A percentile compares a stretch with the other conserved stretches of the same genome.
Conservation (phyloP, 2,329 filamentous ascomycete genomes). For the Penicillium sumatraense region DNA sequence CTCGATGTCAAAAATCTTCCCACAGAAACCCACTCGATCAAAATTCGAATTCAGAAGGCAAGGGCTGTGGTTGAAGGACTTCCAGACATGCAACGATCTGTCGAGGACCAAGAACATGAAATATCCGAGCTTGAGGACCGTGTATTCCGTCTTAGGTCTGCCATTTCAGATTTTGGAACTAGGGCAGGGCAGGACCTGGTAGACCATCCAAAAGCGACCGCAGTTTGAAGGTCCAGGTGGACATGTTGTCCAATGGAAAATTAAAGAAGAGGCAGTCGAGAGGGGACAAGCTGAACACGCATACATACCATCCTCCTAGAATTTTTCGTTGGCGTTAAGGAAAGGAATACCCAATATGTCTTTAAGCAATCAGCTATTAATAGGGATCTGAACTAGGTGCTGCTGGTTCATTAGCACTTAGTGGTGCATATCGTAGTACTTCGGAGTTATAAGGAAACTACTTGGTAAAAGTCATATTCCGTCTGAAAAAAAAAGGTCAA, state of each 20-base stretch:
- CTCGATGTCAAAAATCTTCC: conserved; percentile 77
- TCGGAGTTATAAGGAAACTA: conserved; percentile 13
- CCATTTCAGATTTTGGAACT: conserved; percentile 47
- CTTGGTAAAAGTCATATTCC: background rate
- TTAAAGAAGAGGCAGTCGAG: background rate
- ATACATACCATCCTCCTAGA: background rate
- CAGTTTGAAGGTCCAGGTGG: background rate
- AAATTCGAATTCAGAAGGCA: conserved; percentile 82
- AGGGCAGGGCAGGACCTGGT: conserved; percentile 28
- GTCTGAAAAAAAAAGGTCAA: background rate
- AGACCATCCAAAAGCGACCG: conserved; percentile 5
- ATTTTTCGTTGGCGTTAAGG: conserved; percentile 18
- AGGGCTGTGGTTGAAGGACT: conserved; percentile 54
- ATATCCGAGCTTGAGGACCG: conserved; percentile 47
- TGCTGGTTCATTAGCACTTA: too few relatives aligned
- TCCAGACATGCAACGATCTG: conserved; percentile 49
- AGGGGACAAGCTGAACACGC: background rate
- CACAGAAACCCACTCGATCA: conserved; percentile 75
- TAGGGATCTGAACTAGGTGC: too few relatives aligned
- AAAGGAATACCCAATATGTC: conserved; percentile 24
- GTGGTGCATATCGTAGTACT: conserved; percentile 2
- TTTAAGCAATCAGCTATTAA: conserved; percentile 11
- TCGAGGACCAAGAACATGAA: conserved; percentile 50
- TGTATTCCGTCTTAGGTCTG: conserved; percentile 43
- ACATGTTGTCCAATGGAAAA: background rate